These are phyloP conservation scores for Aureobasidium sp. DNA, from an alignment of 2,329 filamentous ascomycete species.

Conservation along the genomic window DNA sequence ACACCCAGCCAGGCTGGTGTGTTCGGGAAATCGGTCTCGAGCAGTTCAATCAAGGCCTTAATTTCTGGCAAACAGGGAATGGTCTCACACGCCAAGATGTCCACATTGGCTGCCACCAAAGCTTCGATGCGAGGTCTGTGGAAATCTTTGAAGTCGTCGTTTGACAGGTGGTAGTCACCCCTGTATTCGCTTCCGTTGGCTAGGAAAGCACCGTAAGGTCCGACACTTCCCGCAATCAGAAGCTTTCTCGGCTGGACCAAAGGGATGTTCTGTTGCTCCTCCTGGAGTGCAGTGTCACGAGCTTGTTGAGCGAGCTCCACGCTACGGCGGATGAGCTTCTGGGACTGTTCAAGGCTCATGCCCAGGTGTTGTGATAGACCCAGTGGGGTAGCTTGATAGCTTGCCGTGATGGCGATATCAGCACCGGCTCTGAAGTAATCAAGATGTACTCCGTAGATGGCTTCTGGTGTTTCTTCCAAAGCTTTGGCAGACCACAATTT, in stretches of 20 bases:
- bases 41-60: constrained; percentile 32
- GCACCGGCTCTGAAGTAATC: constrained; percentile 40
- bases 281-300: constrained; percentile 20
- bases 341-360: constrained; percentile 28
- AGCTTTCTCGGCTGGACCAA: constrained; percentile 17
- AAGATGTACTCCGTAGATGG: constrained; percentile 38
- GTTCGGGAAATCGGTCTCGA: constrained; percentile 32
- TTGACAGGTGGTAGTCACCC: constrained; percentile 33
- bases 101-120: constrained; percentile 35
- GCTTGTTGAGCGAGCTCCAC: constrained; percentile 36
- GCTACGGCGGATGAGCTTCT: constrained; percentile 33
- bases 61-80: constrained; percentile 37
- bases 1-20: constrained; percentile 37
- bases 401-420: constrained; percentile 41
- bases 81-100: constrained; percentile 41
- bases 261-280: neutral
- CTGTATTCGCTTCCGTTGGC: constrained; percentile 41
- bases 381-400: constrained; percentile 40
- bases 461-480: constrained; percentile 32
- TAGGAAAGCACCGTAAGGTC: constrained; percentile 43
- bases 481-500: constrained; percentile 41
- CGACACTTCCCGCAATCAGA: constrained; percentile 40
- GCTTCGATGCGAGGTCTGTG: constrained; percentile 38
- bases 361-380: constrained; percentile 35
- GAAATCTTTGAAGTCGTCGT: constrained; percentile 32